These are phyloP conservation scores for Rhizopus microsporus DNA, from an alignment of 371 early-diverging fungal species.

Conservation along the genomic window DNA sequence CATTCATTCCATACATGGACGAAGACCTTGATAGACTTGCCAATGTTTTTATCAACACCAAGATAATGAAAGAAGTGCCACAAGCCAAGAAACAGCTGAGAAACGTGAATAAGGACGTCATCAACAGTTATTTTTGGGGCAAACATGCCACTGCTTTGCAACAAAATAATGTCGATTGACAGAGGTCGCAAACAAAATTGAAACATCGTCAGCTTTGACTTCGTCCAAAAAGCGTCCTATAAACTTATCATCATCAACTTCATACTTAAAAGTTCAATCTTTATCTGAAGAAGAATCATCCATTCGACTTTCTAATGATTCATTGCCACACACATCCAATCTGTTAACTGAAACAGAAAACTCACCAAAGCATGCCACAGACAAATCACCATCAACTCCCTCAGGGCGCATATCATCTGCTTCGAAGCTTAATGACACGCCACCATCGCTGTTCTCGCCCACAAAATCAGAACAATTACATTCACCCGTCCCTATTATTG, in stretches of 20 bases:
- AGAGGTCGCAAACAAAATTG: constrained; percentile 14
- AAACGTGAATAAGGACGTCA: constrained; percentile 12
- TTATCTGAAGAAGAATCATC: constrained; percentile 14
- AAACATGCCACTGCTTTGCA: constrained; percentile 12
- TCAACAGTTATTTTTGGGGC: constrained; percentile 12
- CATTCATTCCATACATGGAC: constrained; percentile 12
- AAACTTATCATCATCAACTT: constrained; percentile 13
- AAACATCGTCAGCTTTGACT: constrained; percentile 11
- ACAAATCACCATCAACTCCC: constrained; percentile 13
- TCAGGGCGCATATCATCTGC: constrained; percentile 13
- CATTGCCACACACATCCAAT: constrained; percentile 15
- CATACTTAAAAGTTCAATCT: constrained; percentile 13
- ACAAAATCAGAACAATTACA: constrained; percentile 10
- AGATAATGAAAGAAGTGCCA: constrained; percentile 13
- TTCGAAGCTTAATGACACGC: constrained; percentile 10
- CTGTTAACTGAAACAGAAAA: constrained; percentile 14
- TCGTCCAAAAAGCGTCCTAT: constrained; percentile 12
- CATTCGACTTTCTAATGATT: constrained; percentile 9
- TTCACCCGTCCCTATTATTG: constrained; percentile 11
- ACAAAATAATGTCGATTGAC: constrained; percentile 12
- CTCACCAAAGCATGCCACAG: constrained; percentile 14
- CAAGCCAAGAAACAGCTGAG: constrained; percentile 13
- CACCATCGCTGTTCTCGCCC: constrained; percentile 12
- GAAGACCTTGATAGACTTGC: constrained; percentile 16
- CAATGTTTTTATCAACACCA: constrained; percentile 11